Evolutionary conservation across 768 basidiomycete species (phyloP), one percentile per base, ranked within the genome.

Genomic region (Hortiboletus campestris): DNA sequence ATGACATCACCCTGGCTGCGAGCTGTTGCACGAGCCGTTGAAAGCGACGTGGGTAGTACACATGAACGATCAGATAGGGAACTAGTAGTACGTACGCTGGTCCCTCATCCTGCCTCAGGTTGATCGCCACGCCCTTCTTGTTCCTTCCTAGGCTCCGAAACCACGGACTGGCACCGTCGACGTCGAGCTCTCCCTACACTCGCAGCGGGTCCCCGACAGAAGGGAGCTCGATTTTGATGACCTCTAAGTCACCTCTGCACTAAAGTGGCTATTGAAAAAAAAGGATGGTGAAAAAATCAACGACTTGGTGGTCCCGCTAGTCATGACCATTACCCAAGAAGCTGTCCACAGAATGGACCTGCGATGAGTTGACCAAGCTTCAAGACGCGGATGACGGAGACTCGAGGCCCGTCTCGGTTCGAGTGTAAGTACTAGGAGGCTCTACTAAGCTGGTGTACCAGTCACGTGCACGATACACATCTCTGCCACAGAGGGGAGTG

Each of bases 241-340:
- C n/a, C n/a, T n/a, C n/a, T n/a, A n/a, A n/a, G n/a, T n/a, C n/a
- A 88, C 73, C 53, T 89, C 85, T 13, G 87, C 88, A 16, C 86
- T 86, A 54, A 81, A 88, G 67, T 88, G n/a, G n/a, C n/a, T n/a
- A n/a, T n/a, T n/a, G n/a, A n/a, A n/a, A n/a, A n/a, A n/a, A n/a
- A n/a, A n/a, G n/a, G n/a, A n/a, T n/a, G n/a, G n/a, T n/a, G n/a
- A n/a, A n/a, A n/a, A n/a, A n/a, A n/a, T n/a, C n/a, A n/a, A n/a
- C n/a, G n/a, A n/a, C n/a, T n/a, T n/a, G n/a, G n/a, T n/a, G n/a
- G n/a, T n/a, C n/a, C n/a, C n/a, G n/a, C n/a, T n/a, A n/a, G n/a
- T n/a, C n/a, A n/a, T n/a, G n/a, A n/a, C n/a, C n/a, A n/a, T n/a
- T n/a, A n/a, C n/a, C n/a, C n/a, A n/a, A n/a, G n/a, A n/a, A n/a